These are phyloP conservation scores for Erodium moschatum DNA, from an alignment of 441 rosid genomes.

Conservation along the genomic window DNA sequence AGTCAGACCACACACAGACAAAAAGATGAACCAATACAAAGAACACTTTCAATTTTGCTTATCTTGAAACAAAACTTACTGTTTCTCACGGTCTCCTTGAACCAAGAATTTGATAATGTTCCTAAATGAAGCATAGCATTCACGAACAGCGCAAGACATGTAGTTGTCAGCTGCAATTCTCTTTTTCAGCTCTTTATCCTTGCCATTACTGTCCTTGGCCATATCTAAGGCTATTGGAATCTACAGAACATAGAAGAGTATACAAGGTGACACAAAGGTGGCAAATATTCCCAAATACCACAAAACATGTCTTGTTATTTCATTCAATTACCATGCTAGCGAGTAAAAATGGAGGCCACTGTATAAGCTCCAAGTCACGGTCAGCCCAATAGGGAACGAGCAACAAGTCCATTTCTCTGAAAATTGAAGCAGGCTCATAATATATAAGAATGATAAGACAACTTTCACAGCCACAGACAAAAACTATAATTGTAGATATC, in stretches of 20 bases:
- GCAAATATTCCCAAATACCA: conserved; percentile 2
- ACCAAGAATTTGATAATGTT: conserved; percentile 70
- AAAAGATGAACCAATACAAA: no score
- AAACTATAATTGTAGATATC: conserved; percentile 12
- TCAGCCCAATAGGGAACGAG: conserved; percentile 99
- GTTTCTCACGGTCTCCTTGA: conserved; percentile 55
- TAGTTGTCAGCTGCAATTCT: conserved; percentile 65
- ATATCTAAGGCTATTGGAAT: conserved; percentile 64
- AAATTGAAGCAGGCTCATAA: conserved; percentile 20
- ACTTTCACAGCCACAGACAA: background rate
- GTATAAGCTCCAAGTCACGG: conserved; percentile 76
- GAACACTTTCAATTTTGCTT: conserved; percentile 13
- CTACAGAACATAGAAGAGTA: conserved; percentile 31
- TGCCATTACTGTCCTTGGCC: conserved; percentile 59
- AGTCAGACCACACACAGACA: conserved; percentile 14
- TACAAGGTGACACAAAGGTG: conserved; percentile 18
- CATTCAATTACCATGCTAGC: conserved; percentile 80
- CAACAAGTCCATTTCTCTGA: conserved; percentile 92
- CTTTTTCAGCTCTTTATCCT: conserved; percentile 84
- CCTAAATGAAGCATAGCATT: conserved; percentile 92
- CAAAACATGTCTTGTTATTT: background rate
- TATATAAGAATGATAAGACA: conserved; percentile 6
- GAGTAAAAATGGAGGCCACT: conserved; percentile 98
- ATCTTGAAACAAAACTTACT: conserved; percentile 37
- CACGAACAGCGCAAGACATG: conserved; percentile 88